Base-by-base conservation (phyloP, 257 asterid genomes). In the Penstemon eatonii region DNA sequence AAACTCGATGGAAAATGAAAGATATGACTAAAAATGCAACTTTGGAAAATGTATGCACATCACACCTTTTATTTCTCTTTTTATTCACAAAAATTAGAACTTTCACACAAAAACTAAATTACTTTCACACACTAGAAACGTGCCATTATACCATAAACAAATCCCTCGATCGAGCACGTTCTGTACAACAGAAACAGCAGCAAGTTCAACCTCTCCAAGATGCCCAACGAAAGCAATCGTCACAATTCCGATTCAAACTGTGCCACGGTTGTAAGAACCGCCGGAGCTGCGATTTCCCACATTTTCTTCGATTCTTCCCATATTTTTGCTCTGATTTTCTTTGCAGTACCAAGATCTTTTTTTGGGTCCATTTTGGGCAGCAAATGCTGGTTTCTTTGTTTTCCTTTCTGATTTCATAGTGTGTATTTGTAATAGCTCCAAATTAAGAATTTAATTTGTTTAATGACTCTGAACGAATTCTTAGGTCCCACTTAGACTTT, bases 81-180 rank as follows among this genome's bases (percentile, higher is more conserved):
- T 25, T 2, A 25, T 25, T 25, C 33, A 25, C 33, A 25, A 25
- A 25, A 25, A 25, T 25, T 25, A 25, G 33, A 25, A 25, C 33
- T 25, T 25, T 25, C 33, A 25, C 33, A 25, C n/a, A n/a, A n/a
- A n/a, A n/a, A n/a, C n/a, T n/a, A n/a, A n/a, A n/a, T n/a, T n/a
- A n/a, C n/a, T n/a, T n/a, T n/a, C n/a, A n/a, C n/a, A n/a, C 33
- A 25, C 33, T 25, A 25, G 33, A 1, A 39, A 55, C 74, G 13
- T 71, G 86, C 95, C 97, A 91, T 89, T 19, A 91, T 52, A 56
- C 97, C 96, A 55, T 66, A 91, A 11, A 85, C 96, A 33, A 89
- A 91, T n/a, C 96, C 96, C 72, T n/a, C n/a, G n/a, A n/a, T 85
- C 93, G n/a, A 91, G 76, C 19, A 91, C 96, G 68, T 85, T 87